Evolutionary conservation across 805 yeast genomes (phyloP), one percentile per base, ranked within the genome.

Genomic region (Saccharomyces mikatae): DNA sequence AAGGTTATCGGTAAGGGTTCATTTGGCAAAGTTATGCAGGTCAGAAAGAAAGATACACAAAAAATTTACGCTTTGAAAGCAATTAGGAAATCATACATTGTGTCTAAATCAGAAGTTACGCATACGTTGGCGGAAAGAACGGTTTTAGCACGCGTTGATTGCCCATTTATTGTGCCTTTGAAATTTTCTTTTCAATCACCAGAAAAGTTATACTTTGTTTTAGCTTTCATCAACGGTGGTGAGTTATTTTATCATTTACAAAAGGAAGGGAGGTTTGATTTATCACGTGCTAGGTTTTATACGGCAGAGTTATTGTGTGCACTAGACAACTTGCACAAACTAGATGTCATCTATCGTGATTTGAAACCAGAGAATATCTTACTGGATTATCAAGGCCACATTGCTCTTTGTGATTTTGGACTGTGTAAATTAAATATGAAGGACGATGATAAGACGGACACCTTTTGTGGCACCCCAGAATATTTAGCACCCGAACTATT

Each of bases 11-110:
- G 99, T 41, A 94, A 94, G 69, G 99, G 99, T 6, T 90, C 97
- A 9, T 94, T 94, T 69, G 99, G 99, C 52, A 94, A 94, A 72
- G 99, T 94, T 52, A 94, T 94, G 98, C 99, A 94, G 72, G 99
- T 94, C 46, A 84, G 90, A 59, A 94, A 94, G 73, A 89, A 88
- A 63, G 99, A 94, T 71, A 94, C 99, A 2, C 86, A 86, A 60
- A 95, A 92, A 69, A 84, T 94, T 26, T 94, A 94, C 70, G 99
- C 99, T 1, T 76, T 94, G 67, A 94, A 94, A 71, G 90, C 97
- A 0, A 83, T 94, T 58, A 79, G 98, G 62, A 94, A 94, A 69
- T 89, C 96, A 21, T 96, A 94, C 67, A 90, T 94, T 61, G 96
- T 94, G 32, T 87, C 95, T 28, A 83, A 95, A 67, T 83, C 89